Percentiles rank a stretch among this genome's conserved stretches.
These are phyloP conservation scores for Avena sativa DNA, from an alignment of 176 grass and related monocot species.

Conservation along the genomic window DNA sequence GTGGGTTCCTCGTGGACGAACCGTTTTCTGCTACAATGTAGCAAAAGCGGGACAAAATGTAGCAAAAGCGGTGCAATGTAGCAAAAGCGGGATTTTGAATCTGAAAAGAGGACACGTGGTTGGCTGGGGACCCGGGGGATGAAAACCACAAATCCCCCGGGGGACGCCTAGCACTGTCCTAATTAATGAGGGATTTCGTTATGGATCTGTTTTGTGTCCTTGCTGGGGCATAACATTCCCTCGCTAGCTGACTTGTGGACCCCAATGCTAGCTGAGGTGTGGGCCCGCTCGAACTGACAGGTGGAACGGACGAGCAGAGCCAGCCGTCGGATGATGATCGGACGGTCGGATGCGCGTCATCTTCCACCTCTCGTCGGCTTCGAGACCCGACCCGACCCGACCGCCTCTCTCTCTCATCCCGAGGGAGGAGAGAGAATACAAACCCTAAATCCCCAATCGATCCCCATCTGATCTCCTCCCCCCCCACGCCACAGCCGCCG, in stretches of 20 bases:
- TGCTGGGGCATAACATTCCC: too few species aligned
- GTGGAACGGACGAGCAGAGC: neutral
- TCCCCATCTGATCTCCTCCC: neutral
- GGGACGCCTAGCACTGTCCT: too few species aligned
- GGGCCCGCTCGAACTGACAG: neutral
- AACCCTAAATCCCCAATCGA: constrained; percentile 49
- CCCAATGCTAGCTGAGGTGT: neutral
- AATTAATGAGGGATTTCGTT: too few species aligned
- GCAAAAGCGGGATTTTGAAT: too few species aligned
- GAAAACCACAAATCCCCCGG: too few species aligned
- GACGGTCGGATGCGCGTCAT: neutral
- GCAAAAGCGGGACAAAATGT: too few species aligned
- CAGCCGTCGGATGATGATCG: neutral
- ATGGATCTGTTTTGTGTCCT: too few species aligned
- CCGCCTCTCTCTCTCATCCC: neutral
- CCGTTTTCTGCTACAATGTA: too few species aligned
- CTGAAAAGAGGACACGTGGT: too few species aligned
- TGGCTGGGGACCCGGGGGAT: too few species aligned
- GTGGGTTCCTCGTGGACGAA: too few species aligned
- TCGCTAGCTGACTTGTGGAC: neutral
- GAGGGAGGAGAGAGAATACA: constrained; percentile 3
- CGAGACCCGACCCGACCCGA: neutral
- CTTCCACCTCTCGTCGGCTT: constrained; percentile 14
- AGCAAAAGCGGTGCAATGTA: too few species aligned
- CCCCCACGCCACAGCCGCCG: neutral